Evolutionary conservation across 805 yeast species (phyloP).

Genomic region (Metschnikowia aberdeeniae): DNA sequence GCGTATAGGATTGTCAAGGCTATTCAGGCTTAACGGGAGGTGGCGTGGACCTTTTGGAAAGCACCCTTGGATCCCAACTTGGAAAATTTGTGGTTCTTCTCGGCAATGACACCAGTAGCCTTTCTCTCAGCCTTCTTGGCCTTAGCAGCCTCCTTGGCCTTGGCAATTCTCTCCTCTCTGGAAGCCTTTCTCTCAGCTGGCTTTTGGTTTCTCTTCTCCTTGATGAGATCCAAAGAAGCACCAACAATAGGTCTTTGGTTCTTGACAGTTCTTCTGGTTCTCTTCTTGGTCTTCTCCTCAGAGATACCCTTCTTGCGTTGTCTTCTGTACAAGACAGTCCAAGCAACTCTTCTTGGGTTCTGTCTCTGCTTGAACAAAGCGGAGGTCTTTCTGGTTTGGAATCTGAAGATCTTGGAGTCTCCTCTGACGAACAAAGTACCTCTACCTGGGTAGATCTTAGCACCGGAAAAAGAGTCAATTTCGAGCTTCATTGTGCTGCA

Average conservation of each 20-base stretch:
- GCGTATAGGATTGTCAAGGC: conserved; percentile 7
- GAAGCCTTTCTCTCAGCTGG: conserved; percentile 98
- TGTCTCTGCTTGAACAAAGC: conserved; percentile 99
- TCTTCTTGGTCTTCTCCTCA: conserved; percentile 97
- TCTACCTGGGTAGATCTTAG: conserved; percentile 99
- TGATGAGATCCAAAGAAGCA: conserved; percentile 97
- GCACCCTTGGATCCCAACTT: conserved; percentile 98
- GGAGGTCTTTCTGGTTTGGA: conserved; percentile 95
- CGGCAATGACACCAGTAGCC: conserved; percentile 74
- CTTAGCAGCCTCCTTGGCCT: conserved; percentile 86
- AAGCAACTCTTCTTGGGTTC: conserved; percentile 99
- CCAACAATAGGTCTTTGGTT: conserved; percentile 99
- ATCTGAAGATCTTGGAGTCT: conserved; percentile 99
- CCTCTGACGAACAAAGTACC: conserved; percentile 99
- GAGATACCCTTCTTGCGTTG: conserved; percentile 99
- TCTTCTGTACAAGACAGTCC: conserved; percentile 99
- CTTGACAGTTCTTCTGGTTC: conserved; percentile 96
- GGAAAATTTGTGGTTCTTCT: conserved; percentile 53
- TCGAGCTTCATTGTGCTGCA: conserved; percentile 87
- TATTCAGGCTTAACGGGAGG: conserved; percentile 72
- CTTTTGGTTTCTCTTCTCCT: conserved; percentile 93
- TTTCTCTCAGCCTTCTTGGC: conserved; percentile 91
- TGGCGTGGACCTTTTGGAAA: conserved; percentile 93
- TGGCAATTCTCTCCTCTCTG: conserved; percentile 83
- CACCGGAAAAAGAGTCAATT: conserved; percentile 98